Base-by-base conservation (phyloP, 306 rosid species). In the Trifolium dubium region DNA sequence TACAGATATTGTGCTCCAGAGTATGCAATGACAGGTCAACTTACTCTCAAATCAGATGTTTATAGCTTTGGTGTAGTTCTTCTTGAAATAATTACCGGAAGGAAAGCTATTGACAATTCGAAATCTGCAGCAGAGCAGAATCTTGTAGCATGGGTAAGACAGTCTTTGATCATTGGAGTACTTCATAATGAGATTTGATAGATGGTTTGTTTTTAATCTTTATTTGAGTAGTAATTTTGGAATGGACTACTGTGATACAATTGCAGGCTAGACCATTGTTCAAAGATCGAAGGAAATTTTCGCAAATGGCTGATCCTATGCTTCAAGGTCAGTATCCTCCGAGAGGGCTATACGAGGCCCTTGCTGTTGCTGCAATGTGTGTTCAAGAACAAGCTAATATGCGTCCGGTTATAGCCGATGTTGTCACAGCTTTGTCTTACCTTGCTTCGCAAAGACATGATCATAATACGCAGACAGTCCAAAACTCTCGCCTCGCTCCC, bases 1-100 rank as follows among this genome's bases (percentile, higher is more conserved):
- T 94, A 94, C 41, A 96, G 98, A 73, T 94, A 94, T 82, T 94
- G 98, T 83, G 97, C 98, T 71, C 98, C 97, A 0, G 98, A 91
- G 77, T 94, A 94, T 75, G 98, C 92, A 34, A 94, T 88, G 95
- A 91, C 98, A 3, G 98, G 98, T 56, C 97, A 94, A 64, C 76
- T 94, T 51, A 91, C 97, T 51, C 84, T 88, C 49, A 94, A 91
- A 75, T 94, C 98, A 41, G 98, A 94, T 85, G 95, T 94, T 66
- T 91, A 94, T 78, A 94, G 98, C 84, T 94, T 94, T 50, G 98
- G 98, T 5, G 92, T 94, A 49, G 98, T 94, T 75, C 98, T 94
- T 79, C 72, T 94, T 76, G 98, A 94, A 83, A 89, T 94, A 80
- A 91, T 94, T 59, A 94, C 98, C 0, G 98, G 98, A 73, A 89